Evolutionary conservation across 1,139 yeast genomes (phyloP).

Genomic region (Candida anutae): DNA sequence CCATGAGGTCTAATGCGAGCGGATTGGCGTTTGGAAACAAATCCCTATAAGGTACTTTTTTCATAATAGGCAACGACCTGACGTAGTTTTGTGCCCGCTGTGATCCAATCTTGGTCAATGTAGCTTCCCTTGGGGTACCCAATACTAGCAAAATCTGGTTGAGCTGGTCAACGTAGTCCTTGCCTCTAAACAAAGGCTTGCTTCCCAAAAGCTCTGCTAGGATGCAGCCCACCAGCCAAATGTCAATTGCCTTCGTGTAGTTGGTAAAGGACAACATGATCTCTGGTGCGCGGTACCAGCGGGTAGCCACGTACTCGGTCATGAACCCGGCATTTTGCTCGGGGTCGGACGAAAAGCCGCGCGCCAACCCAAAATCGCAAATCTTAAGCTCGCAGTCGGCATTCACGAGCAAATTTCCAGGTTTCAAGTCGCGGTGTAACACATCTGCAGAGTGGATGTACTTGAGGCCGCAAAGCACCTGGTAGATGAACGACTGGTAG

Average conservation of each 20-base stretch:
- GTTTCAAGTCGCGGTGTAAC: conserved; percentile 87
- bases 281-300: conserved; percentile 99
- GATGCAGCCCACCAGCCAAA: conserved; percentile 97
- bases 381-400: conserved; percentile 95
- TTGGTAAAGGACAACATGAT: conserved; percentile 90
- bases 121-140: conserved; percentile 87
- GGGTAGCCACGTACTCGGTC: conserved; percentile 95
- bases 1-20: conserved; percentile 75
- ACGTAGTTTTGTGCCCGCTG: conserved; percentile 90
- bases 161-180: conserved; percentile 91
- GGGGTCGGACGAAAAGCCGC: conserved; percentile 85
- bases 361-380: conserved; percentile 93
- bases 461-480: conserved; percentile 85
- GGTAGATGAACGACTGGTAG: conserved; percentile 87
- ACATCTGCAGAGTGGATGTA: conserved; percentile 96
- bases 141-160: conserved; percentile 77
- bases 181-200: conserved; percentile 86
- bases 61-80: conserved; percentile 74
- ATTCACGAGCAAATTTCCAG: conserved; percentile 85
- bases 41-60: conserved; percentile 66
- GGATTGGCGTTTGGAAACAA: conserved; percentile 84
- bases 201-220: conserved; percentile 91
- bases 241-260: conserved; percentile 90
- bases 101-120: conserved; percentile 78
- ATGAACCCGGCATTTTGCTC: conserved; percentile 84